Evolutionary conservation across 1,284 basidiomycete species (phyloP).

Genomic region (Xanthoconium separans): DNA sequence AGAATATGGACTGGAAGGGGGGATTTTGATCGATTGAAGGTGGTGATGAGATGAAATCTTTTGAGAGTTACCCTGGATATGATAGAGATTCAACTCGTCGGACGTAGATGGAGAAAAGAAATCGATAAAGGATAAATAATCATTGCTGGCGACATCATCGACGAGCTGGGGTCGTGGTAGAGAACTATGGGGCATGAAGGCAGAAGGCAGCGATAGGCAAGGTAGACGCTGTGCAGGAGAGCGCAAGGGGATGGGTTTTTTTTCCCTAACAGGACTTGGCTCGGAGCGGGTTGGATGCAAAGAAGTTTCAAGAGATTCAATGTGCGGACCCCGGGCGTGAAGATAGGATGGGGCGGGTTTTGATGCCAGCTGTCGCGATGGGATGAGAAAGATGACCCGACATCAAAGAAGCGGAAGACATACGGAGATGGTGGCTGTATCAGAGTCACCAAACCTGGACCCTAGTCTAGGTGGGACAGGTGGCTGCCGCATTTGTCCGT

Average conservation of each 20-base stretch:
- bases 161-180: conserved; percentile 14
- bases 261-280: conserved; percentile 25
- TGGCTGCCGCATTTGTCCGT: conserved; percentile 15
- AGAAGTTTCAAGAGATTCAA: conserved; percentile 6
- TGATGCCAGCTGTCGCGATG: conserved; percentile 18
- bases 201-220: conserved; percentile 33
- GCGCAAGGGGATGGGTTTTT: conserved; percentile 49
- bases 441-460: conserved; percentile 17
- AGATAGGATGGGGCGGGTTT: conserved; percentile 8
- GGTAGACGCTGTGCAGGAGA: conserved; percentile 31
- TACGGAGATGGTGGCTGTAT: conserved; percentile 26
- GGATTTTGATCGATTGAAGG: conserved; percentile 23
- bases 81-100: conserved; percentile 26
- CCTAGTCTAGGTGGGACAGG: conserved; percentile 9
- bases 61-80: conserved; percentile 4
- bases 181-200: conserved; percentile 25
- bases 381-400: conserved; percentile 15
- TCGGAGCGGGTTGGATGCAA: conserved; percentile 32
- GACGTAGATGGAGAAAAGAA: conserved; percentile 41
- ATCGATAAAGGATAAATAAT: conserved; percentile 59
- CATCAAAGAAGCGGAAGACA: conserved; percentile 4
- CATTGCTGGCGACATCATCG: conserved; percentile 11
- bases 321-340: not conserved
- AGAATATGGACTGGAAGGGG: conserved; percentile 19
- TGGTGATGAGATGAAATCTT: conserved; percentile 8